Conservation (phyloP, 139 green algal genomes). For the Raphidocelis subcapitata region DNA sequence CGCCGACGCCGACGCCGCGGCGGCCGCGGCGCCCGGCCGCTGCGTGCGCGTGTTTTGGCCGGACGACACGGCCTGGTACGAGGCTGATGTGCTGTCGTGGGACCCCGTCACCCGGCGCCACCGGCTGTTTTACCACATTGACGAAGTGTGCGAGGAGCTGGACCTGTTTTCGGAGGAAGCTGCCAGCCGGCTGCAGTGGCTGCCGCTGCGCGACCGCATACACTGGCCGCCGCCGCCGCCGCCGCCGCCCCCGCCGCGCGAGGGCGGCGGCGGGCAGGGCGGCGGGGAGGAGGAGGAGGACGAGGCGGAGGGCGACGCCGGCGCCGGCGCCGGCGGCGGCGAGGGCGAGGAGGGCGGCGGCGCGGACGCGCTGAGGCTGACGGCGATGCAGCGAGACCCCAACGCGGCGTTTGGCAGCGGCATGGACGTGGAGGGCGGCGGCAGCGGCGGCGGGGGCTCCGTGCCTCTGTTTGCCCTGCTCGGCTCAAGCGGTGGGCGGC, state of each 20-base stretch:
- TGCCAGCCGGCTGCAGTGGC: constrained; percentile 53
- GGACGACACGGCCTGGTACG: constrained; percentile 75
- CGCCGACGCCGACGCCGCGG: too few species aligned
- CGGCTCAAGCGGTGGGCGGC: background rate
- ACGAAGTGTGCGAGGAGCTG: constrained; percentile 42
- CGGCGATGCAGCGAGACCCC: background rate
- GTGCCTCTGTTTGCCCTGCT: background rate
- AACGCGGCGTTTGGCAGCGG: too few species aligned
- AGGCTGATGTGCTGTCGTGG: constrained; percentile 53
- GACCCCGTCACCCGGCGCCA: constrained; percentile 35
- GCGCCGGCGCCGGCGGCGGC: too few species aligned
- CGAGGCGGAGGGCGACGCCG: background rate
- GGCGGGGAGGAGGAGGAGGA: background rate
- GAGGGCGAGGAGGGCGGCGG: background rate
- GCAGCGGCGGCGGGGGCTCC: background rate
- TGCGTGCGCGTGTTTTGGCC: constrained; percentile 61
- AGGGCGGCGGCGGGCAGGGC: background rate
- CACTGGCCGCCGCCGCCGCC: constrained; percentile 39
- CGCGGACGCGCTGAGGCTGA: background rate
- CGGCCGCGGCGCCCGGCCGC: too few species aligned
- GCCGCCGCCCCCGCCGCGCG: background rate
- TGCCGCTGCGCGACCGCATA: constrained; percentile 31
- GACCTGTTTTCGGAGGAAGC: constrained; percentile 47
- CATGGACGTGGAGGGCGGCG: background rate
- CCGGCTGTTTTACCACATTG: constrained; percentile 63